A percentile compares a stretch with the other conserved stretches of the same genome.
These are phyloP conservation scores for Leccinum pellstonianum DNA, from an alignment of 768 basidiomycete species.

Conservation along the genomic window DNA sequence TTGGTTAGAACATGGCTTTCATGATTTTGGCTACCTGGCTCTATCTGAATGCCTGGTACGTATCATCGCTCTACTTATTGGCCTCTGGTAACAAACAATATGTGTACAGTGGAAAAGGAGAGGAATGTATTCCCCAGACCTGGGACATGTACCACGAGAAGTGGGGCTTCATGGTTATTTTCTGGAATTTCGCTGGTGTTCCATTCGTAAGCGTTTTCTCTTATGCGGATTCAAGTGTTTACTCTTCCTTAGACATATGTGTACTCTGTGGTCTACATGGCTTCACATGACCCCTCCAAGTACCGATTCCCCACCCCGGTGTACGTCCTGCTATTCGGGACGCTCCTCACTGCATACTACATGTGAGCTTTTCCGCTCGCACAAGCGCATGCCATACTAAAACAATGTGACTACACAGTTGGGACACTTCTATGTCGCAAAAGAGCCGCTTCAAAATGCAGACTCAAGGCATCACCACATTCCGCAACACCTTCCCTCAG, in stretches of 20 bases:
- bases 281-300: conserved; percentile 82
- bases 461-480: conserved; percentile 80
- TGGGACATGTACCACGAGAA: conserved; percentile 99
- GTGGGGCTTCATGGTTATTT: conserved; percentile 98
- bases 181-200: conserved; percentile 95
- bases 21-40: conserved; percentile 95
- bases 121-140: conserved; percentile 93
- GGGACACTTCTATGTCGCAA: conserved; percentile 94
- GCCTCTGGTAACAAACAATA: conserved; percentile 3
- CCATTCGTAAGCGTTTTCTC: conserved; percentile 67
- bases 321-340: conserved; percentile 70
- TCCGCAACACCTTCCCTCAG: conserved; percentile 93
- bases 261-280: conserved; percentile 98
- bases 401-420: conserved; percentile 46
- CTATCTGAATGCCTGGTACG: conserved; percentile 93
- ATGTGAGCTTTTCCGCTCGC: conserved; percentile 49
- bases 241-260: conserved; percentile 71
- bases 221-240: neutral
- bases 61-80: neutral
- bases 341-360: conserved; percentile 81
- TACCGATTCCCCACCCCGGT: conserved; percentile 83
- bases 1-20: conserved; percentile 84
- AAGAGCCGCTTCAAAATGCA: conserved; percentile 99
- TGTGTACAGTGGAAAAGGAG: conserved; percentile 72
- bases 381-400: neutral